These are phyloP conservation scores for Apiotrichum veenhuisii DNA, from an alignment of 1,284 basidiomycete species.

Conservation along the genomic window DNA sequence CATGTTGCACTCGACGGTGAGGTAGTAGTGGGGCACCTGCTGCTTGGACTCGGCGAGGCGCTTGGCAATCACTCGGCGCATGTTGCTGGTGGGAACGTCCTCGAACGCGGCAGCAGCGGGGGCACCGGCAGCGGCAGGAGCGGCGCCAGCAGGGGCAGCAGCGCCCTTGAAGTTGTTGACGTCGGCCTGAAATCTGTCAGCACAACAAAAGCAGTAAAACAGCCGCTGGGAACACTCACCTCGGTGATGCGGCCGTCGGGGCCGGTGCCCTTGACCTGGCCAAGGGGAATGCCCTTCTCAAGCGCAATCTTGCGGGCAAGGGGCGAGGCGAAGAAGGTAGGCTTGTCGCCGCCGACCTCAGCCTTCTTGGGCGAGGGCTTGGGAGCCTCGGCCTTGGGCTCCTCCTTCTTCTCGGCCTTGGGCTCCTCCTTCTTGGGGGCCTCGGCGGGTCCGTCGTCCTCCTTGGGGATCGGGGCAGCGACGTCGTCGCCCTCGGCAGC, in stretches of 20 bases:
- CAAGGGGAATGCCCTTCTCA: conserved; percentile 87
- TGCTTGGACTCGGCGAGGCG: conserved; percentile 92
- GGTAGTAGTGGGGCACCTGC: conserved; percentile 94
- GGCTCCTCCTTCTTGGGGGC: conserved; percentile 52
- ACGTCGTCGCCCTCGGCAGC: conserved; percentile 55
- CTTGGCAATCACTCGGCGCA: conserved; percentile 88
- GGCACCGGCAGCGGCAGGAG: conserved; percentile 45
- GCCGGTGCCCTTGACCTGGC: conserved; percentile 88
- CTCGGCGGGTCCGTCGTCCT: conserved; percentile 25
- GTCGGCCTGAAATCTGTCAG: conserved; percentile 53
- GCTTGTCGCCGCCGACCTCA: conserved; percentile 53
- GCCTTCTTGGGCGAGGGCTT: conserved; percentile 1
- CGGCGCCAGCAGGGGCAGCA: conserved; percentile 48
- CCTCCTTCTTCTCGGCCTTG: conserved; percentile 50
- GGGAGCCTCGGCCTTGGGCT: conserved; percentile 31
- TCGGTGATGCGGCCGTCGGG: conserved; percentile 91
- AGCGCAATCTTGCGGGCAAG: conserved; percentile 95
- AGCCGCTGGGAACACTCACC: conserved; percentile 48
- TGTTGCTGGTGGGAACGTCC: conserved; percentile 88
- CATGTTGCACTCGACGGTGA: conserved; percentile 95
- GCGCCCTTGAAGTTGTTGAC: conserved; percentile 78
- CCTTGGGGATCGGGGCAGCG: conserved; percentile 44
- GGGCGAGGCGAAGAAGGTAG: conserved; percentile 81
- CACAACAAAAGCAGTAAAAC: not conserved
- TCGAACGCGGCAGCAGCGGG: conserved; percentile 64